A percentile compares a stretch with the other conserved stretches of the same genome.
Conservation (phyloP, 1,139 yeast species). For the Scheffersomyces quercinus region DNA sequence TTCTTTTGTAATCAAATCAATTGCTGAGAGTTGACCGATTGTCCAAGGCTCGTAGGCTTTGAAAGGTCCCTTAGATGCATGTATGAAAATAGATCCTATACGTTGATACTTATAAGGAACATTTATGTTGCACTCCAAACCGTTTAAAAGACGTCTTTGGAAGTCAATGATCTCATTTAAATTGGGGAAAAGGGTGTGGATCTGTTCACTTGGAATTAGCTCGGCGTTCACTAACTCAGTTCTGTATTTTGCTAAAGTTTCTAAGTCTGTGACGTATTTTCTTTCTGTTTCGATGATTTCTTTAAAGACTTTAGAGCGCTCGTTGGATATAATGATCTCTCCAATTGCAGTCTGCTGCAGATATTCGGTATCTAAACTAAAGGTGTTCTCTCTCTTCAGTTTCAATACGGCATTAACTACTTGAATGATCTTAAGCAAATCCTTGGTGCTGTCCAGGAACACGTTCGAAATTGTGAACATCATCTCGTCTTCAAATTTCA, state of each 20-base stretch:
- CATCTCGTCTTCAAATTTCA: slow-evolving; percentile 69
- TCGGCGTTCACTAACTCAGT: slow-evolving; percentile 66
- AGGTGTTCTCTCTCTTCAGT: slow-evolving; percentile 26
- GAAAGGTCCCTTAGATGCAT: slow-evolving; percentile 77
- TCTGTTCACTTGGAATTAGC: slow-evolving; percentile 73
- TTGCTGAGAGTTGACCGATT: slow-evolving; percentile 80
- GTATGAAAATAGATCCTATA: slow-evolving; percentile 82
- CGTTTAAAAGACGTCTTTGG: slow-evolving; percentile 85
- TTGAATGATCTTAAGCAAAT: slow-evolving; percentile 67
- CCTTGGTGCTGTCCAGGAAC: slow-evolving; percentile 79
- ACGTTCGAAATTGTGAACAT: slow-evolving; percentile 90
- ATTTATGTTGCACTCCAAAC: slow-evolving; percentile 83
- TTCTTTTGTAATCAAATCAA: slow-evolving; percentile 73
- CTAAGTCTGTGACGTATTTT: slow-evolving; percentile 88
- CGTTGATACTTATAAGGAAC: slow-evolving; percentile 78
- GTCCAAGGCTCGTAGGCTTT: slow-evolving; percentile 91
- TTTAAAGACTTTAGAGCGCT: slow-evolving; percentile 74
- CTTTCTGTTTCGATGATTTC: slow-evolving; percentile 90
- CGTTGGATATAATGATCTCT: slow-evolving; percentile 43
- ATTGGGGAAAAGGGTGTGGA: slow-evolving; percentile 86
- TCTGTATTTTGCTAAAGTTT: slow-evolving; percentile 66
- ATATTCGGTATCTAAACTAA: slow-evolving; percentile 1
- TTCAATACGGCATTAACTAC: slow-evolving; percentile 69
- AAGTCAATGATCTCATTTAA: slow-evolving; percentile 82
- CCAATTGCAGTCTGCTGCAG: slow-evolving; percentile 11